Conservation (phyloP, 2,329 filamentous ascomycete species). For the Oidium heveae region DNA sequence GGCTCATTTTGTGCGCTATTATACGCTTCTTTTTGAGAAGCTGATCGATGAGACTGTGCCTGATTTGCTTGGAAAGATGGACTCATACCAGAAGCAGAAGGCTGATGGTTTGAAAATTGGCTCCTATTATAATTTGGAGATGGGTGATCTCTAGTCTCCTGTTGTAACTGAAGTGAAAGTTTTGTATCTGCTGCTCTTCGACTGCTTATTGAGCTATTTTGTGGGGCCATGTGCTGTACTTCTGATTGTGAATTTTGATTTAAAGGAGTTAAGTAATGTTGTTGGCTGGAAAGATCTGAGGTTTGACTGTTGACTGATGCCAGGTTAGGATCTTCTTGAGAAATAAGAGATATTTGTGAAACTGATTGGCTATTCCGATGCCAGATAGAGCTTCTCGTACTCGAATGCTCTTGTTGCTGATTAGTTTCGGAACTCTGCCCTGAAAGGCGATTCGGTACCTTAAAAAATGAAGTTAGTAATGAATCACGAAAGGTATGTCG, state of each 20-base stretch:
- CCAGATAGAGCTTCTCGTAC: too few species aligned
- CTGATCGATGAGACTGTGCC: constrained; percentile 12
- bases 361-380: too few species aligned
- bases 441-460: constrained; percentile 36
- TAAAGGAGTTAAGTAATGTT: constrained; percentile 7
- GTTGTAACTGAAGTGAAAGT: constrained; percentile 7
- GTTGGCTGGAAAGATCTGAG: constrained; percentile 6
- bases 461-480: constrained; percentile 23
- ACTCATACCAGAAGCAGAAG: constrained; percentile 9
- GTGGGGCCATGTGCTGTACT: constrained; percentile 12
- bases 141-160: constrained; percentile 10
- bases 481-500: constrained; percentile 7
- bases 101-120: constrained; percentile 7
- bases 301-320: constrained; percentile 8
- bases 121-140: constrained; percentile 11
- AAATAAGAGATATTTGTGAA: too few species aligned
- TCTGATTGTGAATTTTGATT: constrained; percentile 7
- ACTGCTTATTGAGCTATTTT: constrained; percentile 5
- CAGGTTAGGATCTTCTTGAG: constrained; percentile 6
- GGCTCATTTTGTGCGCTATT: constrained; percentile 14
- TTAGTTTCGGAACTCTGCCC: constrained; percentile 20
- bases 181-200: constrained; percentile 13
- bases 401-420: too few species aligned
- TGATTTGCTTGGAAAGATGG: constrained; percentile 7
- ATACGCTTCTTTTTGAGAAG: constrained; percentile 13